Base-by-base conservation (phyloP, 148 eudicot species). In the Oxyria digyna region DNA sequence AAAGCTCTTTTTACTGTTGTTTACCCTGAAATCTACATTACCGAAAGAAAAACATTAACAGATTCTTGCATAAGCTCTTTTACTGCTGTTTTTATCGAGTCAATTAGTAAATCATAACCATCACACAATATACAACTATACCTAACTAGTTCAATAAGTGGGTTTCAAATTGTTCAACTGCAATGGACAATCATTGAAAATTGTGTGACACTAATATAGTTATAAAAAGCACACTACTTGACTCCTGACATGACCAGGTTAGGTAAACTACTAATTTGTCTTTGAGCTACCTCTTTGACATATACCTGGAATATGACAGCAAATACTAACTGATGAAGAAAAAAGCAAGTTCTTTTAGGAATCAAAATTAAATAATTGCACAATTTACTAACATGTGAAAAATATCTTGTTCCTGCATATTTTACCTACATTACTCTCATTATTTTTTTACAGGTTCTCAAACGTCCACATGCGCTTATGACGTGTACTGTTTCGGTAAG, bases 401-500 rank as follows among this genome's bases (percentile, higher is more conserved):
- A 13, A 27, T 23, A 1, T 52, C 62, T 18, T 21, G 8, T 0
- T 49, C 1, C 0, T 4, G 24, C 55, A 49, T 15, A 18, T 18
- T n/a, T 49, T 35, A 35, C 38, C 6, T 35, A 35, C 38, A 35
- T 35, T 35, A 35, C 38, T 35, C 6, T 10, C 8, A 1, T 6
- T 68, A 3, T 45, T 29, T 26, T 75, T 42, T 12, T 71, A 50
- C 87, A 94, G 99, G 93, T 73, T 81, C 79, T 24, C 85, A 85
- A 12, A 64, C 89, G 17, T 79, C 92, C 23, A 81, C 82, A 20
- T 87, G 97, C 79, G 81, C 97, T 9, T 88, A 95, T 49, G 99
- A 95, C 62, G 96, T 95, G 32, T 91, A 91, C 82, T 88, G 93
- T 79, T 88, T 95, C 62, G 99, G 99, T 1, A 95, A 88, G 76